Conservation (phyloP, 2,329 filamentous ascomycete genomes). For the Hirsutella rhossiliensis region DNA sequence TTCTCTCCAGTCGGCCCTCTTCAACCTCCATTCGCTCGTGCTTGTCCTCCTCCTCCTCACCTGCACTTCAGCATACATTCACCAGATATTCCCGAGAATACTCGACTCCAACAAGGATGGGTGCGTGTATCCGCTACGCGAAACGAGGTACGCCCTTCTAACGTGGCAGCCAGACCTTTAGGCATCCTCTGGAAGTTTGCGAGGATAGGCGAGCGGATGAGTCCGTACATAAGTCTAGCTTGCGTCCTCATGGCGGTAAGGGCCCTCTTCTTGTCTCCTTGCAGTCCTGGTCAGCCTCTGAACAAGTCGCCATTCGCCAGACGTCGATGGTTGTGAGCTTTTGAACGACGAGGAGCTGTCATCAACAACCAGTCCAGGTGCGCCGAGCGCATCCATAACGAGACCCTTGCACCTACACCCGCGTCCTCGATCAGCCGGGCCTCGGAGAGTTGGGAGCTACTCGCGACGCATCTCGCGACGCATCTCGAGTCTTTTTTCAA, state of each 20-base stretch:
- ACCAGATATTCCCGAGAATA: constrained; percentile 77
- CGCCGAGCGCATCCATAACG: no score
- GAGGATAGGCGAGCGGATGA: constrained; percentile 81
- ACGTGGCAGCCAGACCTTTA: constrained; percentile 41
- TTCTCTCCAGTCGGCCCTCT: constrained; percentile 69
- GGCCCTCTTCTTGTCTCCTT: not conserved
- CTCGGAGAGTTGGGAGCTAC: no score
- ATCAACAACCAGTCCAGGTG: no score
- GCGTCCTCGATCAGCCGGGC: no score
- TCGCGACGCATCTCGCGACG: no score
- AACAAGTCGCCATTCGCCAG: not conserved
- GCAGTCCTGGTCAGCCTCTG: not conserved
- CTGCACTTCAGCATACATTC: constrained; percentile 89
- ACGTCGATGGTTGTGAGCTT: not conserved
- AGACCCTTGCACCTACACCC: no score
- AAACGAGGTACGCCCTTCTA: no score
- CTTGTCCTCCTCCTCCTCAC: constrained; percentile 90
- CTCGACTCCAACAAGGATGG: constrained; percentile 90
- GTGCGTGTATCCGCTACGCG: constrained; percentile 31
- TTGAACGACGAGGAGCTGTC: not conserved
- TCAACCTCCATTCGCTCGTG: constrained; percentile 97
- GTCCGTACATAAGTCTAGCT: constrained; percentile 89
- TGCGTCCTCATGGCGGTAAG: constrained; percentile 85
- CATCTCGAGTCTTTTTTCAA: no score
- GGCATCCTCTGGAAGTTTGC: constrained; percentile 96